phyloP scores from a whole-genome alignment of 2,329 filamentous ascomycete genomes.

The Exutisphaerella laricina region DNA sequence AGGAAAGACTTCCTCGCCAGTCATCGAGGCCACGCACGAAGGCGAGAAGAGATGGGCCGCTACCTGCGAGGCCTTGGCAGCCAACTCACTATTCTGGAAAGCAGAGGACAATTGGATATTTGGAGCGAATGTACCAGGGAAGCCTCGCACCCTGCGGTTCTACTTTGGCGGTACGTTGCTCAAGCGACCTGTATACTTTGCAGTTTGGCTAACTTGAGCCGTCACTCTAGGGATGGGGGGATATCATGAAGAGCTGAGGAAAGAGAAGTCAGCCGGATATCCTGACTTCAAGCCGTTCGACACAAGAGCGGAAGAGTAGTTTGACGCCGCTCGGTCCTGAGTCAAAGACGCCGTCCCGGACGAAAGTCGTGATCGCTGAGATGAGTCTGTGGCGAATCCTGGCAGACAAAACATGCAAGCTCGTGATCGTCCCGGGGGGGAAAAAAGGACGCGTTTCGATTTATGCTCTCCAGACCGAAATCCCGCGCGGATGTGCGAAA shows the following conservation, averaged over 20 bases:
- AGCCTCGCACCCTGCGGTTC: constrained; percentile 23
- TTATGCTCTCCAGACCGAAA: no score
- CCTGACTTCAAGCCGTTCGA: constrained; percentile 21
- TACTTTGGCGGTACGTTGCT: no score
- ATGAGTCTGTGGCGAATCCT: no score
- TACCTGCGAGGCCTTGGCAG: constrained; percentile 24
- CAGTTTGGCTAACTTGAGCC: no score
- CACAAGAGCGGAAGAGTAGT: background rate
- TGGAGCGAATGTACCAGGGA: constrained; percentile 27
- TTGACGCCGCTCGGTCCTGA: background rate
- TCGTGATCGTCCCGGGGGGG: no score
- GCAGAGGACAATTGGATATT: constrained; percentile 31
- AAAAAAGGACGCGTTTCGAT: no score
- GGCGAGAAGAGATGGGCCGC: constrained; percentile 27
- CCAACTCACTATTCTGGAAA: constrained; percentile 26
- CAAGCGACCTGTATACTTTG: no score
- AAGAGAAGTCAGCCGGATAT: constrained; percentile 16
- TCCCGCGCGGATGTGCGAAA: no score
- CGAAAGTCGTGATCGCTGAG: no score
- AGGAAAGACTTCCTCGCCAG: constrained; percentile 13
- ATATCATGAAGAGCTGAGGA: constrained; percentile 19
- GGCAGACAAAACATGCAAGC: no score
- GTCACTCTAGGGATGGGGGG: constrained; percentile 24
- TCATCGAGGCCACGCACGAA: constrained; percentile 28
- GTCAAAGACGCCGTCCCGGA: no score